Base-by-base conservation (phyloP, 768 basidiomycete species). In the Pleurotus eryngii region DNA sequence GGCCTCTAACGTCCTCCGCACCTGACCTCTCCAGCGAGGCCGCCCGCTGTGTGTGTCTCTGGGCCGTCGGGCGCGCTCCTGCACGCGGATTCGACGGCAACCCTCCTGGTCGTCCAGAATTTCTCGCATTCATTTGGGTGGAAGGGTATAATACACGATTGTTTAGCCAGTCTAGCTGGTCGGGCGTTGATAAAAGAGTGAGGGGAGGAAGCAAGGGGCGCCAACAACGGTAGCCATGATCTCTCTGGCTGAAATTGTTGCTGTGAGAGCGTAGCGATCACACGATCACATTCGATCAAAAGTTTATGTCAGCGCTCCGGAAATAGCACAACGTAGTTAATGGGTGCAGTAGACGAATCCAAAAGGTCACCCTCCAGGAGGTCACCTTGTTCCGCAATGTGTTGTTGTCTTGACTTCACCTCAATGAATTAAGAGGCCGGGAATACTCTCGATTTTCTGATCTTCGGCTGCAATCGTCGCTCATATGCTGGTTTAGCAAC, bases 61-160 rank as follows among this genome's bases (percentile, higher is more conserved):
- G 43, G 3, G 43, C 6, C 11, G 38, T n/a, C 2, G 76, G 72
- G 56, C 75, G 76, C 49, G 76, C 67, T 30, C 72, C 70, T 14
- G 75, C 77, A 51, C 63, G 70, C 35, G 74, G 76, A 58, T 59
- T 73, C 43, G 70, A 66, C 42, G 78, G 78, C 37, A 79, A 69
- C 40, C 78, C 76, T 18, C 63, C 62, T 40, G 67, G 56, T 38
- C 64, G 62, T 50, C 58, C 59, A 46, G 63, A 58, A 57, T 9
- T 63, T 59, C 49, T 64, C 59, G 60, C 59, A 48, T 59, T 57
- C 59, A 63, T 62, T 22, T 26, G 12, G 20, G 26, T 37, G 6
- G 53, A 24, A 42, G 46, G 40, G 30, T 35, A 35, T 9, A 35
- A 48, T 22, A 22, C 26, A 35, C 24, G 18, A 38, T 12, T 24